Percentiles rank a stretch among this genome's conserved stretches.
Evolutionary conservation across 805 yeast genomes (phyloP).

Genomic region (Lipomyces spencermartinsiae): DNA sequence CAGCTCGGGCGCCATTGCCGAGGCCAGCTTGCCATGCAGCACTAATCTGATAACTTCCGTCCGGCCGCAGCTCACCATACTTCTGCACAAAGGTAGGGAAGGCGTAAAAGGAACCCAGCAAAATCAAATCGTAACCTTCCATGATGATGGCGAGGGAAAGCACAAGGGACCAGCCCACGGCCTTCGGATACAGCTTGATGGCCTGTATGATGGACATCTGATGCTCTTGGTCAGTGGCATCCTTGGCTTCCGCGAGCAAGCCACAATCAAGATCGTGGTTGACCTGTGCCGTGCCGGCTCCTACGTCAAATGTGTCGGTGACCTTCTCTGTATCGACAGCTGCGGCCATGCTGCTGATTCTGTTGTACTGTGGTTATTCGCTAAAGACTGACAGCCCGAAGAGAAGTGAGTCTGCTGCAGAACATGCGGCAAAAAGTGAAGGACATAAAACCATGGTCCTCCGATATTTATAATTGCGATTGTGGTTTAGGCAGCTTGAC

Average conservation of each 20-base stretch:
- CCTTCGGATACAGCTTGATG: constrained; percentile 52
- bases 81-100: constrained; percentile 32
- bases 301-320: neutral
- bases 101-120: constrained; percentile 53
- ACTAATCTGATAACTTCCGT: constrained; percentile 29
- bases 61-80: constrained; percentile 26
- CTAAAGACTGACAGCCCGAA: neutral
- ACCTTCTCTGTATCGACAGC: neutral
- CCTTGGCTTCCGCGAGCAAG: constrained; percentile 18
- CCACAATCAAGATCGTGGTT: neutral
- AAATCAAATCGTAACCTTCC: constrained; percentile 57
- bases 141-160: constrained; percentile 54
- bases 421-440: neutral
- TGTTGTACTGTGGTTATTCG: neutral
- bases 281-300: neutral
- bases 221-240: constrained; percentile 39
- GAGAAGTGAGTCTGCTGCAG: neutral
- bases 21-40: constrained; percentile 45
- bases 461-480: neutral
- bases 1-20: constrained; percentile 47
- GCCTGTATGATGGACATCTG: constrained; percentile 46
- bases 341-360: neutral
- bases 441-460: neutral
- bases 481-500: neutral
- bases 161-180: constrained; percentile 56